Evolutionary conservation across 345 rosid species (phyloP).

Genomic region (Heritiera fomes): DNA sequence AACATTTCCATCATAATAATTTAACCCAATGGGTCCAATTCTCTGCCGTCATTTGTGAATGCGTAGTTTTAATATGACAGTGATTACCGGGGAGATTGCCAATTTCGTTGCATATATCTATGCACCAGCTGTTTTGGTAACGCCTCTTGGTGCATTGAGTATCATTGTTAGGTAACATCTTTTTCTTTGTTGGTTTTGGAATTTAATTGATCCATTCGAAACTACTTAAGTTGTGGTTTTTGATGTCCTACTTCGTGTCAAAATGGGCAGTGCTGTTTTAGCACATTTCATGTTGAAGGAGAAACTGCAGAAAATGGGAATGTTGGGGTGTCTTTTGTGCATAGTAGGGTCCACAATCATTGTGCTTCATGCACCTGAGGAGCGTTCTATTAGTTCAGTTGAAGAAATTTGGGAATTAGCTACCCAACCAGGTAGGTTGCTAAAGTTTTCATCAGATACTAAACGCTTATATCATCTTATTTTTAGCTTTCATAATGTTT

Average conservation of each 20-base stretch:
- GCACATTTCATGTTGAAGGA: slow-evolving; percentile 74
- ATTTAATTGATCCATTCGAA: neutral
- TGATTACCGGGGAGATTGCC: slow-evolving; percentile 74
- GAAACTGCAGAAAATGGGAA: slow-evolving; percentile 69
- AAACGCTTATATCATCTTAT: slow-evolving; percentile 10
- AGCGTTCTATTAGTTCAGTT: slow-evolving; percentile 51
- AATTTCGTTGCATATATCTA: slow-evolving; percentile 70
- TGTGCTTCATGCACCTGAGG: slow-evolving; percentile 73
- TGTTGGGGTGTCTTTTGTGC: slow-evolving; percentile 74
- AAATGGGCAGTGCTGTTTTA: slow-evolving; percentile 60
- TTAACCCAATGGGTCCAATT: neutral
- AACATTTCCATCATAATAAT: neutral
- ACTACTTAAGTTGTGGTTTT: slow-evolving; percentile 18
- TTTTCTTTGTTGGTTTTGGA: neutral
- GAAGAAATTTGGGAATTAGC: slow-evolving; percentile 74
- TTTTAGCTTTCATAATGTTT: slow-evolving; percentile 13
- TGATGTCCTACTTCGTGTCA: slow-evolving; percentile 23
- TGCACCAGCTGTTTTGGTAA: slow-evolving; percentile 82
- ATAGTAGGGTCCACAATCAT: slow-evolving; percentile 69
- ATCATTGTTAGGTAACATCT: slow-evolving; percentile 62
- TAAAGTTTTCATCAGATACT: slow-evolving; percentile 8
- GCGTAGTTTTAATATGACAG: slow-evolving; percentile 35
- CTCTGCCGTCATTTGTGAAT: neutral
- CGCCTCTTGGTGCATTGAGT: slow-evolving; percentile 77
- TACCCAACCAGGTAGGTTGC: slow-evolving; percentile 60